A percentile compares a stretch with the other conserved stretches of the same genome.
Conservation (phyloP, 352 stramenopile species). For the Globisporangium megalacanthum region DNA sequence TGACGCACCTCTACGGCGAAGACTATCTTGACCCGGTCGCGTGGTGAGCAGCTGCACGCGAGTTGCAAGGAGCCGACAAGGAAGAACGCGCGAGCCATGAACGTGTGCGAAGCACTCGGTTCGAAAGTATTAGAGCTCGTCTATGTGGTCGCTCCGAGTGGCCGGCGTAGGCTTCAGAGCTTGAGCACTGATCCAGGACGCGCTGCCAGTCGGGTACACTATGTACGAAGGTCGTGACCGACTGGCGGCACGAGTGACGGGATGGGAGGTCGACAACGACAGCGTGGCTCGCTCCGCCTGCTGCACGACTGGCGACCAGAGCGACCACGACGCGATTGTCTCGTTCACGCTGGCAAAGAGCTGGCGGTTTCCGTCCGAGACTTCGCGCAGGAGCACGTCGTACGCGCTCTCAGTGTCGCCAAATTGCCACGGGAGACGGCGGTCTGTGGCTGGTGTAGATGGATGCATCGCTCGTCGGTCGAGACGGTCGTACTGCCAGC, state of each 20-base stretch:
- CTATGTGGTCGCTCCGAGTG: not conserved
- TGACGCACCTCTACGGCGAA: slow-evolving; percentile 53
- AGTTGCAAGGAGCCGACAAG: not conserved
- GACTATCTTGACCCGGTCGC: slow-evolving; percentile 27
- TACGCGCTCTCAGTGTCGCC: slow-evolving; percentile 32
- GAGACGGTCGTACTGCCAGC: slow-evolving; percentile 6
- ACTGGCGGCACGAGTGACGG: not conserved
- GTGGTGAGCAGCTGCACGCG: slow-evolving; percentile 10
- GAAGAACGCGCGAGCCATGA: too few species aligned
- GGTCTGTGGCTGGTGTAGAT: not conserved
- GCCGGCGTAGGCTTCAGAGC: not conserved
- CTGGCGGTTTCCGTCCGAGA: slow-evolving; percentile 11
- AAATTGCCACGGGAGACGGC: slow-evolving; percentile 16
- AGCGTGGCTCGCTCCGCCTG: slow-evolving; percentile 6
- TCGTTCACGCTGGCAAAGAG: slow-evolving; percentile 56
- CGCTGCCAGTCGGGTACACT: not conserved
- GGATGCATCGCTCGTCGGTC: slow-evolving; percentile 6
- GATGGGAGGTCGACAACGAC: not conserved
- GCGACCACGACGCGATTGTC: slow-evolving; percentile 46
- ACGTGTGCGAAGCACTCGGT: not conserved
- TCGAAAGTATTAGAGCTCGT: not conserved
- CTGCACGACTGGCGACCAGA: slow-evolving; percentile 62
- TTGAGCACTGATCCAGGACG: not conserved
- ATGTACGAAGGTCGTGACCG: not conserved
- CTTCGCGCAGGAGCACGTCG: slow-evolving; percentile 24